phyloP scores from a whole-genome alignment of 1,284 basidiomycete species.

The Malassezia nana region DNA sequence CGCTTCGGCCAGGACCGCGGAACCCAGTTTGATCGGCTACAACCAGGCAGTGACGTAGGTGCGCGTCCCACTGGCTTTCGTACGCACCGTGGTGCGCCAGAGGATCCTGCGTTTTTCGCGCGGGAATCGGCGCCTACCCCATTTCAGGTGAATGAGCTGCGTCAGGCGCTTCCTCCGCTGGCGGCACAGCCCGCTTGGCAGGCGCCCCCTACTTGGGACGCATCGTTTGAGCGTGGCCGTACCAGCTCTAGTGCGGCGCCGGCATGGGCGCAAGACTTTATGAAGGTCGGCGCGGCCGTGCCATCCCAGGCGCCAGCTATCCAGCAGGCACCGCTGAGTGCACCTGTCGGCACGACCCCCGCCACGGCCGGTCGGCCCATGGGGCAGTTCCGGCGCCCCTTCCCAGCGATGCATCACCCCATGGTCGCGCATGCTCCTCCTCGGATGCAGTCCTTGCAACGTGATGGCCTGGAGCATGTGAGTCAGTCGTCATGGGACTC shows the following conservation, averaged over 20 bases:
- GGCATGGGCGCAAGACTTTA: constrained; percentile 32
- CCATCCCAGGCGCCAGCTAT: neutral
- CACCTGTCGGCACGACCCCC: neutral
- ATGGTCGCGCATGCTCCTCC: constrained; percentile 15
- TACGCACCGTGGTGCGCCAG: neutral
- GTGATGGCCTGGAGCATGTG: constrained; percentile 1
- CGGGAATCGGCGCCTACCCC: constrained; percentile 18
- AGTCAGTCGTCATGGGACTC: constrained; percentile 34
- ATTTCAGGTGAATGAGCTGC: constrained; percentile 30
- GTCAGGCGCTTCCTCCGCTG: constrained; percentile 25
- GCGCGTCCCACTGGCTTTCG: constrained; percentile 13
- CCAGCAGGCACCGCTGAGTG: neutral
- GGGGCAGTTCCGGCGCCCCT: neutral
- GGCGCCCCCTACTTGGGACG: constrained; percentile 20
- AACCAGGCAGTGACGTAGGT: constrained; percentile 9
- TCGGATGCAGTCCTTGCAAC: constrained; percentile 12
- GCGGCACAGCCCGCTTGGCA: constrained; percentile 10
- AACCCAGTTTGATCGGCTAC: constrained; percentile 29
- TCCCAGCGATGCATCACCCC: neutral
- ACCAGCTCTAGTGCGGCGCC: constrained; percentile 16
- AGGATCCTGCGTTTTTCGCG: constrained; percentile 26
- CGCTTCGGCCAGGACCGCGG: constrained; percentile 41
- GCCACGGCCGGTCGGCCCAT: neutral
- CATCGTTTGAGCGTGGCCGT: constrained; percentile 20
- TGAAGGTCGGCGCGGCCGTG: constrained; percentile 14